Evolutionary conservation across 2,329 filamentous ascomycete genomes (phyloP).

Genomic region (Leptographium flavum): DNA sequence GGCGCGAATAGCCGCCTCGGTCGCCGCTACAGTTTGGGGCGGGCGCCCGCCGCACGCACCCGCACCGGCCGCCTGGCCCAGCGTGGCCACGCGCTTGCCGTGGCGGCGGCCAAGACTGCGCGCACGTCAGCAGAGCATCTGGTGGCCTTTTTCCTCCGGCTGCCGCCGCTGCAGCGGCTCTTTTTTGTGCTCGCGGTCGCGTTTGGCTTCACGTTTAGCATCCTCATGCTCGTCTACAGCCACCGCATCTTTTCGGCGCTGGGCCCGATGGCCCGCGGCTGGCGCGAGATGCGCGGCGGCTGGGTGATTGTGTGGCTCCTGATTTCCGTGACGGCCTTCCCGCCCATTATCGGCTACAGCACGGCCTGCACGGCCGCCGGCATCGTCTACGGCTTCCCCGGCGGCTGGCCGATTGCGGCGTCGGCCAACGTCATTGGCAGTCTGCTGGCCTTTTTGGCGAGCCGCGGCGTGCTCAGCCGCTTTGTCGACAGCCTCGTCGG

Average conservation of each 20-base stretch:
- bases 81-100: not conserved
- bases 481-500: conserved; percentile 74
- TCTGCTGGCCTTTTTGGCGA: conserved; percentile 65
- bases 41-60: not conserved
- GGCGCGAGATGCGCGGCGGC: conserved; percentile 59
- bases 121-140: not conserved
- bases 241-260: conserved; percentile 67
- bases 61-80: not conserved
- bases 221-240: conserved; percentile 65
- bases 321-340: conserved; percentile 67
- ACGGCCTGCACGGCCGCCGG: conserved; percentile 45
- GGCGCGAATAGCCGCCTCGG: conserved; percentile 1
- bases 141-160: conserved; percentile 27
- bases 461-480: conserved; percentile 59
- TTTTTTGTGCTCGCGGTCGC: conserved; percentile 38
- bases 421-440: conserved; percentile 66
- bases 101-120: not conserved
- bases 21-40: conserved; percentile 5
- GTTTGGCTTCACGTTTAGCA: conserved; percentile 35
- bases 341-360: conserved; percentile 77
- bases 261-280: conserved; percentile 57
- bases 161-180: conserved; percentile 48
- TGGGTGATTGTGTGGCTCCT: conserved; percentile 63
- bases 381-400: conserved; percentile 41
- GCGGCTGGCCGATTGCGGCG: conserved; percentile 72